These are phyloP conservation scores for barley (Hordeum vulgare) DNA, from an alignment of 176 grass and related monocot species.

Conservation along the genomic window MorexV3_pseudomolecules_assembly NC_058522.1:540844961-540845460, in stretches of 20 bases:
- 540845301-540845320: background rate
- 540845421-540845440: background rate
- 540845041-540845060: background rate
- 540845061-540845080: background rate
- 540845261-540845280: background rate
- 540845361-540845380: background rate
- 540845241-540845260: background rate
- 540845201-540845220: background rate
- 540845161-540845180: background rate
- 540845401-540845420: background rate
- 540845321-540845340: background rate
- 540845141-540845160: background rate
- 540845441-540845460: background rate
- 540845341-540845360: background rate
- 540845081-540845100: background rate
- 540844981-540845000: too few species aligned
- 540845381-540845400: background rate
- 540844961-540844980: too few species aligned
- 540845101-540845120: background rate
- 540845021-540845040: constrained; percentile 17
- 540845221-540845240: background rate
- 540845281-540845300: background rate
- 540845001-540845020: too few species aligned
- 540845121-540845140: background rate
- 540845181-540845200: background rate